A percentile compares a stretch with the other conserved stretches of the same genome.
phyloP scores from a whole-genome alignment of 202 grass and related monocot species.

The Setaria italica region DNA sequence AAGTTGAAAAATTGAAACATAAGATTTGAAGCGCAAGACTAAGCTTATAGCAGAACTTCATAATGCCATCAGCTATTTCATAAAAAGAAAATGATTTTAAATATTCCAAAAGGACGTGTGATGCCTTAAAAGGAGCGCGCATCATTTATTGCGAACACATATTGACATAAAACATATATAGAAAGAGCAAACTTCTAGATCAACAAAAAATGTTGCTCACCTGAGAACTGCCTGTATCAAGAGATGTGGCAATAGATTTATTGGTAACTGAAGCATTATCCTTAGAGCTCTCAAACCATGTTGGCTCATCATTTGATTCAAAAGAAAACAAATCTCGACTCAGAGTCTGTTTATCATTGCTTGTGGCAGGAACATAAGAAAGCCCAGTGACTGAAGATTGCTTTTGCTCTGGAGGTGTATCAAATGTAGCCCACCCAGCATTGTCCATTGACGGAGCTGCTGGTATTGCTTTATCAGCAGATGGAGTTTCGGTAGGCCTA shows the following conservation, averaged over 20 bases:
- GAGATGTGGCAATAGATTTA: slow-evolving; percentile 33
- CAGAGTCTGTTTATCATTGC: slow-evolving; percentile 32
- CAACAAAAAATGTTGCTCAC: slow-evolving; percentile 51
- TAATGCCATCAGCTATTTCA: not conserved
- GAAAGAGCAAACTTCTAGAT: not conserved
- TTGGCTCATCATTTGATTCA: slow-evolving; percentile 33
- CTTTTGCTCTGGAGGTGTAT: slow-evolving; percentile 60
- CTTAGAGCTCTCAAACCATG: slow-evolving; percentile 39
- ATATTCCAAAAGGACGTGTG: not conserved
- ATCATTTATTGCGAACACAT: not conserved
- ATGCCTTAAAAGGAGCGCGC: not conserved
- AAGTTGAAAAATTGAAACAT: slow-evolving; percentile 4
- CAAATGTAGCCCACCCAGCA: slow-evolving; percentile 89
- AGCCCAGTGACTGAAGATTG: slow-evolving; percentile 38
- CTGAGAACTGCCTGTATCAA: slow-evolving; percentile 51
- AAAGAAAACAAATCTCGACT: slow-evolving; percentile 51
- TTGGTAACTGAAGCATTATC: slow-evolving; percentile 48
- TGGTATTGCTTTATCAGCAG: slow-evolving; percentile 42
- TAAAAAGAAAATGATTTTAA: not conserved
- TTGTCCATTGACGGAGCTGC: slow-evolving; percentile 47
- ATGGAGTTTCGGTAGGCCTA: slow-evolving; percentile 37
- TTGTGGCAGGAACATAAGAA: slow-evolving; percentile 40
- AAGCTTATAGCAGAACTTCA: slow-evolving; percentile 5
- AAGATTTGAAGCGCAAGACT: slow-evolving; percentile 19
- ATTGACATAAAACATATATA: slow-evolving; percentile 1